phyloP scores from a whole-genome alignment of 129 eudicot genomes.

The Oenanthe sinensis region DNA sequence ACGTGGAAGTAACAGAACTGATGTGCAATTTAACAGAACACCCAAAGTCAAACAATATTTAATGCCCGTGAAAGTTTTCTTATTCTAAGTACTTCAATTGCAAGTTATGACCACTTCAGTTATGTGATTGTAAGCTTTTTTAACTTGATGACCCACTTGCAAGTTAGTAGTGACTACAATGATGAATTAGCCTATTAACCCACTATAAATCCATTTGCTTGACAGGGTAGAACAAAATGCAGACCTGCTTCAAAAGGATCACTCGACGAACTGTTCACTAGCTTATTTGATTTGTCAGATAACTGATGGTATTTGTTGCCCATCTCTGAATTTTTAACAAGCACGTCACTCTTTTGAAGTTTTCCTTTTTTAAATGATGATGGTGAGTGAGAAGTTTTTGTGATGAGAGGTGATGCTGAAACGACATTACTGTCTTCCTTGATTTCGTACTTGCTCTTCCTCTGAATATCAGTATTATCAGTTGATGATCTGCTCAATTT shows the following conservation, averaged over 20 bases:
- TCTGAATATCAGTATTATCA: slow-evolving; percentile 20
- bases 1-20: too few species aligned
- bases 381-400: slow-evolving; percentile 31
- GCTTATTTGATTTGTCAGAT: slow-evolving; percentile 39
- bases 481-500: slow-evolving; percentile 11
- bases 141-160: too few species aligned
- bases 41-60: too few species aligned
- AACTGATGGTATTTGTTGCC: slow-evolving; percentile 26
- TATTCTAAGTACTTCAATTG: too few species aligned
- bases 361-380: slow-evolving; percentile 50
- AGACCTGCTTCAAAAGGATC: slow-evolving; percentile 80
- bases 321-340: slow-evolving; percentile 22
- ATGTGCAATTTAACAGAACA: too few species aligned
- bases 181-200: too few species aligned
- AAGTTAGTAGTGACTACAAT: too few species aligned
- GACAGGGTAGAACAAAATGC: not conserved
- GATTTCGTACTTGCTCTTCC: slow-evolving; percentile 29
- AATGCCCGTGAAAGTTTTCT: too few species aligned
- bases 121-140: too few species aligned
- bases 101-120: too few species aligned
- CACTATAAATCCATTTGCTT: not conserved
- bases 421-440: slow-evolving; percentile 20
- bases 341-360: slow-evolving; percentile 22
- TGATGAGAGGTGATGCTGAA: slow-evolving; percentile 27
- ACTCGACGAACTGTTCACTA: slow-evolving; percentile 30